Base-by-base conservation (phyloP, 1,139 yeast genomes). In the Hyphopichia khmerensis region DNA sequence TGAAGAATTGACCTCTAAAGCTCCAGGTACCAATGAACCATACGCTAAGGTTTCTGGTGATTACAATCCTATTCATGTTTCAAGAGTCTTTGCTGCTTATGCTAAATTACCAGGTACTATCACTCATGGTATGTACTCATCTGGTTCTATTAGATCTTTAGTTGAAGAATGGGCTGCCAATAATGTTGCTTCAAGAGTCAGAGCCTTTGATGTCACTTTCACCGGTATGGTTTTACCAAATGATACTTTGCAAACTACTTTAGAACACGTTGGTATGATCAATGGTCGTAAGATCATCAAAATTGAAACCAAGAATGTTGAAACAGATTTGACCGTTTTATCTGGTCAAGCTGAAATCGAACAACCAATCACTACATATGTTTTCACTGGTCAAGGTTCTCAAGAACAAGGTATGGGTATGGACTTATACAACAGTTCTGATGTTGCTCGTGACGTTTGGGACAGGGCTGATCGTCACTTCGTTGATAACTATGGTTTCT, bases 331-430 rank as follows among this genome's bases (percentile, higher is more conserved):
- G 48, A 72, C 80, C 36, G 99, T 95, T 18, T 77, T 93, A 58
- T 65, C 78, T 43, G 99, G 98, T 71, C 96, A 90, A 72, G 99
- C 99, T 43, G 99, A 93, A 74, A 91, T 95, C 60, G 98, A 93
- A 58, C 99, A 93, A 72, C 99, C 99, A 40, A 86, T 85, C 45
- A 88, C 99, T 39, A 86, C 99, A 16, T 93, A 87, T 64, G 96
- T 93, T 46, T 93, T 95, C 74, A 93, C 99, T 53, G 99, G 99
- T 65, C 99, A 93, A 78, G 99, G 99, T 65, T 91, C 99, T 47
- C 99, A 93, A 73, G 99, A 95, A 69, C 99, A 95, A 76, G 98
- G 98, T 64, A 93, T 93, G 99, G 99, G 99, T 76, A 93, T 93
- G 99, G 99, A 95, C 69, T 79, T 93, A 63, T 93, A 93, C 69